phyloP scores from a whole-genome alignment of 2,329 filamentous ascomycete species.

The Clonostachys byssicola region DNA sequence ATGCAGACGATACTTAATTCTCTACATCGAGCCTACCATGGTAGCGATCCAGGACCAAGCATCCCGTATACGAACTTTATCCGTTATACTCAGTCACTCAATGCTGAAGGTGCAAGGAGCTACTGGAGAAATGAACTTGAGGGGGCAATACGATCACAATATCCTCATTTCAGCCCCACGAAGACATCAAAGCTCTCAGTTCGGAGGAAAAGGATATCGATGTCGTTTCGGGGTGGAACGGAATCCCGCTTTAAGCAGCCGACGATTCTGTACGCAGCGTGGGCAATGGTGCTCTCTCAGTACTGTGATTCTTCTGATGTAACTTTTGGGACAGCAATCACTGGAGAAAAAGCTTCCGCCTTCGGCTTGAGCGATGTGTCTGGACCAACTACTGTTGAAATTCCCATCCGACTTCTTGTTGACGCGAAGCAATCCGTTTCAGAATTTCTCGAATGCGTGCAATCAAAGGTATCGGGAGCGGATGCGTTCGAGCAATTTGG shows the following conservation, averaged over 20 bases:
- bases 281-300: conserved; percentile 5
- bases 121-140: conserved; percentile 1
- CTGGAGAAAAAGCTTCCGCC: conserved; percentile 10
- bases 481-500: conserved; percentile 9
- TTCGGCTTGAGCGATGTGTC: conserved; percentile 2
- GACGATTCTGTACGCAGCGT: conserved; percentile 3
- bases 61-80: not conserved
- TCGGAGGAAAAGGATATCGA: not conserved
- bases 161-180: not conserved
- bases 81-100: not conserved
- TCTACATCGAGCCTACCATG: not conserved
- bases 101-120: not conserved
- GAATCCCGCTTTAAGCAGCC: conserved; percentile 7
- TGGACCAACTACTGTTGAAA: conserved; percentile 7
- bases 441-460: conserved; percentile 3
- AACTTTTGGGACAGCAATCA: conserved; percentile 9
- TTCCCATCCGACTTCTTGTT: conserved; percentile 6
- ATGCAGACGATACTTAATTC: conserved; percentile 4
- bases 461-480: conserved; percentile 4
- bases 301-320: conserved; percentile 25
- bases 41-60: conserved; percentile 8
- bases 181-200: not conserved
- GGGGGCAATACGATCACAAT: conserved; percentile 2
- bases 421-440: conserved; percentile 3
- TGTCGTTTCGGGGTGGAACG: not conserved